Evolutionary conservation across 148 eudicot genomes (phyloP).

Genomic region (Drosera capensis): DNA sequence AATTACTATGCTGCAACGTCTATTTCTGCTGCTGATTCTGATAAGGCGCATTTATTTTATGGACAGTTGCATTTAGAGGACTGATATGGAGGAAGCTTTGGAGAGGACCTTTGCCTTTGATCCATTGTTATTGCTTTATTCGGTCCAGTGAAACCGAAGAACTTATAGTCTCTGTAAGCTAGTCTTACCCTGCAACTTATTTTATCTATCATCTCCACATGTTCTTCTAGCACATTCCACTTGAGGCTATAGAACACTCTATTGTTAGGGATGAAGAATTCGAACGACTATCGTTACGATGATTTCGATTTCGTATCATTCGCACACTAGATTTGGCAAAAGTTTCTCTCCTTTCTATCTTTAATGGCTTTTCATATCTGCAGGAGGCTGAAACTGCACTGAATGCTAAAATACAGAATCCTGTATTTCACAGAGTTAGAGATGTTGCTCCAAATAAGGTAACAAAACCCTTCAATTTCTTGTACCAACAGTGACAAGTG

Average conservation of each 20-base stretch:
- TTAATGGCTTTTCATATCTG: background rate
- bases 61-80: constrained; percentile 66
- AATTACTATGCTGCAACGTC: constrained; percentile 3
- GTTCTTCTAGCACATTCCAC: too few relatives aligned
- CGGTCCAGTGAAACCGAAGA: constrained; percentile 71
- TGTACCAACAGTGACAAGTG: background rate
- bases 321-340: too few relatives aligned
- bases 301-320: too few relatives aligned
- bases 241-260: too few relatives aligned
- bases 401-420: constrained; percentile 42
- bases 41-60: background rate
- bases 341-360: background rate
- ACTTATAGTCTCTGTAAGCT: constrained; percentile 44
- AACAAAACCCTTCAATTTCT: background rate
- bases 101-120: constrained; percentile 78
- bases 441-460: constrained; percentile 99
- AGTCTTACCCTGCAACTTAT: background rate
- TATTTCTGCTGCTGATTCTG: background rate
- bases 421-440: constrained; percentile 76
- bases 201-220: background rate
- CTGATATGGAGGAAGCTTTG: constrained; percentile 47
- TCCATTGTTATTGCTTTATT: constrained; percentile 98
- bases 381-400: constrained; percentile 79
- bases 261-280: too few relatives aligned
- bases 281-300: too few relatives aligned